These are phyloP conservation scores for Mycena maculata DNA, from an alignment of 768 basidiomycete genomes.

Conservation along the genomic window DNA sequence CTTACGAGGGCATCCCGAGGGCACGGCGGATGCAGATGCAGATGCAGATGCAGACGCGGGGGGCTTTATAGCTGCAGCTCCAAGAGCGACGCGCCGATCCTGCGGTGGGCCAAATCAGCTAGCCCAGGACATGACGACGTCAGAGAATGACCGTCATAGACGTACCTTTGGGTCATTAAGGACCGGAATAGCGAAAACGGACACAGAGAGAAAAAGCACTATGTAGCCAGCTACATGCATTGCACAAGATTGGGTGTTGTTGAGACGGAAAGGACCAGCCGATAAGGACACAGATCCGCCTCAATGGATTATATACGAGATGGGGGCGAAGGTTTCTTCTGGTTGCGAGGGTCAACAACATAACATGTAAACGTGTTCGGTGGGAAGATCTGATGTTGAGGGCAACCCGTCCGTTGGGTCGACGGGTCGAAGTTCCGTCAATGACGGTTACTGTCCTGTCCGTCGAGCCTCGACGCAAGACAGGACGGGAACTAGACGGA, in stretches of 20 bases:
- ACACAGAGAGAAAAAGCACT: not conserved
- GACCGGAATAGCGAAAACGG: not conserved
- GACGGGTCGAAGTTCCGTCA: too few species aligned
- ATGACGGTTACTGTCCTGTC: too few species aligned
- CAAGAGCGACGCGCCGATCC: not conserved
- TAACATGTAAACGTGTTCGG: too few species aligned
- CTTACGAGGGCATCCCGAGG: not conserved
- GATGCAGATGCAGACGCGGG: not conserved
- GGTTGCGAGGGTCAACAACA: too few species aligned
- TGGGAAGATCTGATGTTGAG: too few species aligned
- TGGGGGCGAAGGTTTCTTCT: too few species aligned
- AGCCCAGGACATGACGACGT: not conserved
- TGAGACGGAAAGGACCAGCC: not conserved
- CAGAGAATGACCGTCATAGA: too few species aligned
- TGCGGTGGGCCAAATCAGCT: not conserved
- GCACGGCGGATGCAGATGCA: not conserved
- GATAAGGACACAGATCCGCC: not conserved
- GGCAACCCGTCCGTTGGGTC: too few species aligned
- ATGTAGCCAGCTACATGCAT: constrained; percentile 7
- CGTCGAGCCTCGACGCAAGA: too few species aligned
- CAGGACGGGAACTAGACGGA: too few species aligned
- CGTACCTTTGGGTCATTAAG: not conserved
- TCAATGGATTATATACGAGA: not conserved
- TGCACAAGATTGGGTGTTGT: not conserved
- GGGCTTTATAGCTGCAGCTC: too few species aligned